A percentile compares a stretch with the other conserved stretches of the same genome.
These are phyloP conservation scores for Colletotrichum kahawae DNA, from an alignment of 2,329 filamentous ascomycete species.

Conservation along the genomic window DNA sequence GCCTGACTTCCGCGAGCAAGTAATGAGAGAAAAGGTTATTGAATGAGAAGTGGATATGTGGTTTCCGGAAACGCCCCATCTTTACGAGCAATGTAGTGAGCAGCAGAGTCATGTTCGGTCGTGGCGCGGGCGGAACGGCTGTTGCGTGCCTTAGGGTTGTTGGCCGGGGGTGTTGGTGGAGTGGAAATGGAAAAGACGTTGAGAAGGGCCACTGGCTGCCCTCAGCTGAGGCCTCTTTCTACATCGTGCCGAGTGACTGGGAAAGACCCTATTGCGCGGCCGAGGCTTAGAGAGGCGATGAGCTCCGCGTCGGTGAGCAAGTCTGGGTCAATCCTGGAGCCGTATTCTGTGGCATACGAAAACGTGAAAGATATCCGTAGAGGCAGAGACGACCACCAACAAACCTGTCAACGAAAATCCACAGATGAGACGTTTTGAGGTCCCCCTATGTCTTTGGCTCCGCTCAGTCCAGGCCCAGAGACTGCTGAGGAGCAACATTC, in stretches of 20 bases:
- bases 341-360: neutral
- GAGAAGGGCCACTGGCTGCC: neutral
- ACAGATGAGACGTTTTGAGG: neutral
- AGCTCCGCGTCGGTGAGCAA: neutral
- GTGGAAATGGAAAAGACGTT: neutral
- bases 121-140: neutral
- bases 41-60: constrained; percentile 11
- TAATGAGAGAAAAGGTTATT: constrained; percentile 8
- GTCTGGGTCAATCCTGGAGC: neutral
- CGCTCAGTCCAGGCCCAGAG: neutral
- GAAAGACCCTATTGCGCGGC: neutral
- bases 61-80: constrained; percentile 5
- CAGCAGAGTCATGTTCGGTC: constrained; percentile 12
- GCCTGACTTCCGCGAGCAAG: neutral
- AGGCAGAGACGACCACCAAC: neutral
- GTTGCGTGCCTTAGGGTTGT: constrained; percentile 7
- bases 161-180: neutral
- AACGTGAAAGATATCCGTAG: neutral
- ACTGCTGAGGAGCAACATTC: neutral
- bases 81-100: constrained; percentile 6
- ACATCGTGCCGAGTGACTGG: neutral
- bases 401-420: neutral
- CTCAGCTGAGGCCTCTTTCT: neutral
- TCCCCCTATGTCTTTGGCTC: neutral
- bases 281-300: neutral